Evolutionary conservation across 345 rosid genomes (phyloP), one percentile per base, ranked within the genome.

Genomic region (Trapa bicornis): DNA sequence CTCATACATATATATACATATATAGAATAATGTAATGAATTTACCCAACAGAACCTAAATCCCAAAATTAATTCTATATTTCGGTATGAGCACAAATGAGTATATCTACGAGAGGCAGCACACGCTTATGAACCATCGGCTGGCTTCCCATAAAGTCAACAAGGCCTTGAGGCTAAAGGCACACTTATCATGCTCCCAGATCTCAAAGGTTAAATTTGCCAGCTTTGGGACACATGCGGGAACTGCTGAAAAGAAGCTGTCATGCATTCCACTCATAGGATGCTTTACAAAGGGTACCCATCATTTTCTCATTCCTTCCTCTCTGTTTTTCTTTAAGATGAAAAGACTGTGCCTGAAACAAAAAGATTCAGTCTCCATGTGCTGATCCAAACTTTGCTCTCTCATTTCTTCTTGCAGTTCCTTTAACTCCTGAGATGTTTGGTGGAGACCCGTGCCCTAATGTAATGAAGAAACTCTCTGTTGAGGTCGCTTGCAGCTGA

Each of bases 71-170:
- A 22, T 22, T 22, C 29, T 22, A 22, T 0, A 22, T 22, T 22
- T n/a, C n/a, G n/a, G 29, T 22, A 22, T 22, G 29, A 22, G 29
- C 29, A 22, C 29, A 22, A 22, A 22, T 64, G 89, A 96, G 53
- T 91, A 89, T 74, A 85, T 91, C 70, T 76, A 87, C 0, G 99
- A 95, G 79, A 89, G 97, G 99, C 98, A 95, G 69, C 96, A 96
- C 10, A 91, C 86, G 29, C 83, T 95, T 38, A 84, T 89, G 80
- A 89, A 89, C 70, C 89, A 84, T 73, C 79, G 75, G 93, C 89
- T 81, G 69, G 84, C 96, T 64, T 89, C 97, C 1, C 91, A 96
- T 5, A 87, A 81, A 81, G 93, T 84, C 64, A 85, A 75, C 47
- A 91, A 86, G 74, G 96, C 97, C 1, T 68, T 91, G 68, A 84